Evolutionary conservation across 2,329 filamentous ascomycete genomes (phyloP), one percentile per base, ranked within the genome.

Genomic region (Penicillium sp.): DNA sequence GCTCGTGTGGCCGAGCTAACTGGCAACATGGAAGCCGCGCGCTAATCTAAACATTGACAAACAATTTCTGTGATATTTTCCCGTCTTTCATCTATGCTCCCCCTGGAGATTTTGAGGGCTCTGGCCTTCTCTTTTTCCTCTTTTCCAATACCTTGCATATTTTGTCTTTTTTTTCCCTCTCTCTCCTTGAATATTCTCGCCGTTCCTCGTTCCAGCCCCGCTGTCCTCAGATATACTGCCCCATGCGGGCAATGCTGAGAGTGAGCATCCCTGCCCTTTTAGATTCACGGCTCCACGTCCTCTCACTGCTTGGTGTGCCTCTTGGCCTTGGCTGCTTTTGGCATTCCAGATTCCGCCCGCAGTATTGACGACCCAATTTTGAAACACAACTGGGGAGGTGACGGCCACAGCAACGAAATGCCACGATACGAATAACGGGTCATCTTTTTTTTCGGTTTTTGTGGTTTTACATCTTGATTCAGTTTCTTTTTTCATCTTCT

Each of bases 1-100:
- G 93, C 93, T 51, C 85, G 93, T 53, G 93, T 98, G 49, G 93
- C 93, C 45, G 90, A 96, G 68, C 73, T 98, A 60, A 98, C 93
- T 2, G 86, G 86, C 60, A 88, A 87, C 68, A 88, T 88, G 80
- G 86, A 91, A 62, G 75, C 62, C 28, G 58, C 60, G 9, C 57
- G 58, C 34, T 64, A 53, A 59, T 18, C 1, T 18, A 3, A 18
- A 18, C 18, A 18, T 18, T 18, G 18, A 18, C 18, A 18, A 18
- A 18, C 1, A 18, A 18, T 18, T 18, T 18, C 3, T 3, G 18
- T 2, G 18, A 18, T 18, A 18, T 18, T 18, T 18, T 18, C 18
- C 18, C 18, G 18, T 18, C 18, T 18, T 18, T 18, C 18, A 18
- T 18, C 18, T 18, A 18, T 18, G 18, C 18, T 18, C 18, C 18